Conservation (phyloP, 306 rosid genomes). For the Geum urbanum region DNA sequence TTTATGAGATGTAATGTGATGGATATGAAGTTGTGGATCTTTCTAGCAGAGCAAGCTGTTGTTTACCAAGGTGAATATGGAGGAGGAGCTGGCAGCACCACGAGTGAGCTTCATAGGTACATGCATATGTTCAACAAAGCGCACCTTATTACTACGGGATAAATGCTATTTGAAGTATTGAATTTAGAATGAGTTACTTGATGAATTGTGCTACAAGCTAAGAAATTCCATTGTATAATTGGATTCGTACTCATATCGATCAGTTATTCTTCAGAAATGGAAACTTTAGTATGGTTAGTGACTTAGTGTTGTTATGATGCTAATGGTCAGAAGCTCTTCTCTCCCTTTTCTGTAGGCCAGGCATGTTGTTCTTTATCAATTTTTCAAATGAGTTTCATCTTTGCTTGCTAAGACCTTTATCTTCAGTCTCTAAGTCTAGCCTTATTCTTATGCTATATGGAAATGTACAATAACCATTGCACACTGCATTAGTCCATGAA, state of each 20-base stretch:
- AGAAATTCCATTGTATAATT: background rate
- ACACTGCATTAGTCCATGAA: background rate
- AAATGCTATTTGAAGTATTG: background rate
- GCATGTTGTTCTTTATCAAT: background rate
- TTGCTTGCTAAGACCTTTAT: background rate
- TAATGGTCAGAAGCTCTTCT: background rate
- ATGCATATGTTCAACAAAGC: background rate
- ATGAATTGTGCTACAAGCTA: background rate
- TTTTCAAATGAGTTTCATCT: background rate
- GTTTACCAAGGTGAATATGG: constrained; percentile 66
- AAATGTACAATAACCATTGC: background rate
- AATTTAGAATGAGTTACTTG: background rate
- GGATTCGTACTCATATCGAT: background rate
- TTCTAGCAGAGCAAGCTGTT: constrained; percentile 59
- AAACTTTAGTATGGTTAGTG: background rate
- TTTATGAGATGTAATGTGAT: background rate
- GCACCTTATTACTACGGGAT: background rate
- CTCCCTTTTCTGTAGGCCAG: background rate
- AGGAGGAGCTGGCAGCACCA: constrained; percentile 44
- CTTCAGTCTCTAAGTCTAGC: background rate
- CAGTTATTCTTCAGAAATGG: background rate
- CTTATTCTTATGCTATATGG: background rate
- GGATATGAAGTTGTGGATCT: constrained; percentile 8
- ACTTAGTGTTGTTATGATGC: background rate
- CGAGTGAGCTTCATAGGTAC: constrained; percentile 55